Evolutionary conservation across 805 yeast genomes (phyloP), one percentile per base, ranked within the genome.

Genomic region (Vanderwaltozyma yarrowii): DNA sequence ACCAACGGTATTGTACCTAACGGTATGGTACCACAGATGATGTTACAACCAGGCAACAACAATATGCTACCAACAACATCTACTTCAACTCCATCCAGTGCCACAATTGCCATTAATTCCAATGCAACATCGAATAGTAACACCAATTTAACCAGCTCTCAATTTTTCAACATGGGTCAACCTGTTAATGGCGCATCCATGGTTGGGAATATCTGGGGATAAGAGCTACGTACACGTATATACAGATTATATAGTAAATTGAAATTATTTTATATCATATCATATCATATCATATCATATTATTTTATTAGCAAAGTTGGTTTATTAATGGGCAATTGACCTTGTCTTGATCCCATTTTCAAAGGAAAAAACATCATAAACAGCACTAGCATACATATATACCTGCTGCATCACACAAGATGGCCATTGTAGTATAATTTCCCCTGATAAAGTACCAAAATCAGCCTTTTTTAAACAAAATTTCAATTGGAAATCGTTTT

Each of bases 141-240:
- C 9, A 33, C 14, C n/a, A 33, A 27, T 15, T 11, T 11, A 13
- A 12, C 13, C 7, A 31, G 24, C 16, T 31, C 47, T 11, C 50
- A 44, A 29, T 38, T 39, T 15, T 41, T 34, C 21, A 31, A 24
- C 14, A 25, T 31, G 5, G 29, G 37, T 9, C 42, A 41, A 27
- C 36, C 38, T 10, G 30, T 35, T n/a, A 40, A 33, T 32, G 40
- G 33, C 18, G 29, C 43, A 14, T 38, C 47, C 11, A 15, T 43
- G 24, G 36, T 44, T 1, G 40, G 45, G 26, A 46, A 48, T 24
- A 45, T 48, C 4, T 48, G 52, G 52, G 39, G 50, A 19, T 48
- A 39, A 30, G 8, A 21, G 6, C 7, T n/a, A 13, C 12, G n/a
- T 21, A 21, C 23, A 7, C 23, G 23, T 21, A 21, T 21, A 7